Conservation (phyloP, 2,329 filamentous ascomycete species). For the Aspergillus niger region DNA sequence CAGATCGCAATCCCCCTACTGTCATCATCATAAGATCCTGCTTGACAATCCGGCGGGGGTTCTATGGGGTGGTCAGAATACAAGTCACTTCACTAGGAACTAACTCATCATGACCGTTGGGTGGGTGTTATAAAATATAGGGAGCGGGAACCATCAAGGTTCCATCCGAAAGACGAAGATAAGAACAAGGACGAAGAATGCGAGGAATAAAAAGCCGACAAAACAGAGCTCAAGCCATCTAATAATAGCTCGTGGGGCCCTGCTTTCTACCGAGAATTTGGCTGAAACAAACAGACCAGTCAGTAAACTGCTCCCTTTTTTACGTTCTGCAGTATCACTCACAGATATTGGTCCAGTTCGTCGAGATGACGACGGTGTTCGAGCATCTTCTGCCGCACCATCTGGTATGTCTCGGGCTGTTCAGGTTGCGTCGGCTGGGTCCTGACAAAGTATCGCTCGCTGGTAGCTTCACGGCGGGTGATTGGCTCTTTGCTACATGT, state of each 20-base stretch:
- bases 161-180: not conserved
- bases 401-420: slow-evolving; percentile 25
- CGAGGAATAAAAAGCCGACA: not conserved
- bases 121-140: too few species aligned
- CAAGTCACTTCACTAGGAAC: not conserved
- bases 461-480: slow-evolving; percentile 21
- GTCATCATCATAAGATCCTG: slow-evolving; percentile 12
- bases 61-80: not conserved
- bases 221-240: not conserved
- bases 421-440: slow-evolving; percentile 8
- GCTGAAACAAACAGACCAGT: not conserved
- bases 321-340: slow-evolving; percentile 4
- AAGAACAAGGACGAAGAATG: too few species aligned
- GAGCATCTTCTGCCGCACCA: slow-evolving; percentile 24
- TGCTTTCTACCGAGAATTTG: slow-evolving; percentile 2
- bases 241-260: not conserved
- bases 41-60: slow-evolving; percentile 13
- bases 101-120: not conserved
- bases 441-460: slow-evolving; percentile 22
- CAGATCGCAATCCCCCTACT: not conserved
- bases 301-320: not conserved
- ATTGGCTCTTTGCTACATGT: slow-evolving; percentile 25
- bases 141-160: not conserved
- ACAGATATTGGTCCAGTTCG: slow-evolving; percentile 32
- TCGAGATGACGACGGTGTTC: slow-evolving; percentile 29